These are phyloP conservation scores for barrel medic (Medicago truncatula) DNA, from an alignment of 306 rosid species.

Conservation along the genomic window DNA sequence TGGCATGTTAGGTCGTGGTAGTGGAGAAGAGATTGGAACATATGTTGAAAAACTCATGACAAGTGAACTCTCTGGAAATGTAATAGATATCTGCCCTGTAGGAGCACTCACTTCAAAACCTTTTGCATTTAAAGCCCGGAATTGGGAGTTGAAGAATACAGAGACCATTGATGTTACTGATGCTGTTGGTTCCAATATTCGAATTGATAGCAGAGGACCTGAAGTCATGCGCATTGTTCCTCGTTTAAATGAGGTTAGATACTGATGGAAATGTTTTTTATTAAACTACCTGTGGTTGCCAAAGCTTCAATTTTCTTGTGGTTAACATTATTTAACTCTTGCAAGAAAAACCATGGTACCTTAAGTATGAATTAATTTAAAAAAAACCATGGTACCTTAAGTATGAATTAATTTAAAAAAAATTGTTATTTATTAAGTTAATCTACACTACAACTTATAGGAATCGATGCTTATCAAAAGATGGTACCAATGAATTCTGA, in stretches of 20 bases:
- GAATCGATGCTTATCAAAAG: constrained; percentile 19
- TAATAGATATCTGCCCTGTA: constrained; percentile 97
- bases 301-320: not conserved
- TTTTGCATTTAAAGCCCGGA: constrained; percentile 98
- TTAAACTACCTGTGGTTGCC: constrained; percentile 29
- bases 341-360: constrained; percentile 2
- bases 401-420: not conserved
- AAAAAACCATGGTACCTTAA: not conserved
- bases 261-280: constrained; percentile 38
- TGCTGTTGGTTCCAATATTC: constrained; percentile 97
- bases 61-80: constrained; percentile 99
- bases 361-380: no score
- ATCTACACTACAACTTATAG: constrained; percentile 5
- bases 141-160: constrained; percentile 97
- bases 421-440: not conserved
- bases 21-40: constrained; percentile 99
- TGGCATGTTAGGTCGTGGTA: constrained; percentile 98
- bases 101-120: constrained; percentile 98
- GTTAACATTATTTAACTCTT: constrained; percentile 14
- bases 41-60: constrained; percentile 95
- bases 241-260: constrained; percentile 87
- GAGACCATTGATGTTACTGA: constrained; percentile 97
- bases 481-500: constrained; percentile 16
- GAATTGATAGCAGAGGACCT: constrained; percentile 98
- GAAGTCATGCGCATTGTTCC: constrained; percentile 96